Conservation (phyloP, 768 basidiomycete genomes). For the Lyophyllum decastes region DNA sequence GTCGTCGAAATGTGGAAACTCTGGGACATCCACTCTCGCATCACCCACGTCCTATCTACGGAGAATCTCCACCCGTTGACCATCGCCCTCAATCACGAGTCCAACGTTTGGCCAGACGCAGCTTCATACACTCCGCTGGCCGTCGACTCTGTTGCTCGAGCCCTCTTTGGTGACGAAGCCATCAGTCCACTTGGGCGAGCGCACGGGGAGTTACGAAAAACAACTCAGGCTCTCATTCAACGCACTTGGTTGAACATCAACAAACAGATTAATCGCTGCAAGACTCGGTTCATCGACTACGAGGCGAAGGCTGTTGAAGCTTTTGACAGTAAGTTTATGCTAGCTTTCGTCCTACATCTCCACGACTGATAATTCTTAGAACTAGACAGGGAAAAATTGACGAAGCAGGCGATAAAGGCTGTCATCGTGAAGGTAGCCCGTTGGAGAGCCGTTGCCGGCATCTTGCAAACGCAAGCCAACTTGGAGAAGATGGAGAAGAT, state of each 20-base stretch:
- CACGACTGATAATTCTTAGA: slow-evolving; percentile 6
- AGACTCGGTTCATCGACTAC: not conserved
- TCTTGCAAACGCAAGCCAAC: slow-evolving; percentile 1
- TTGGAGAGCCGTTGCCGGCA: slow-evolving; percentile 19
- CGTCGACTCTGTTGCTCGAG: not conserved
- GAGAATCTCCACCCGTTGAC: not conserved
- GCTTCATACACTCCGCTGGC: not conserved
- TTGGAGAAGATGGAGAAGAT: slow-evolving; percentile 14
- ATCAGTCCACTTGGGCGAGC: not conserved
- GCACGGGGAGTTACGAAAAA: not conserved
- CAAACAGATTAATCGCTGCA: not conserved
- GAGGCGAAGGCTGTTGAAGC: not conserved
- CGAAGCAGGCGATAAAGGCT: slow-evolving; percentile 10
- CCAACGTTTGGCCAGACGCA: not conserved
- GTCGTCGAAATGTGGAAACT: not conserved
- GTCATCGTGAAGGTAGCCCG: slow-evolving; percentile 19
- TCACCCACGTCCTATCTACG: not conserved
- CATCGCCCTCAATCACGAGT: not conserved
- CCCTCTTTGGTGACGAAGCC: not conserved
- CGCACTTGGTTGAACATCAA: not conserved
- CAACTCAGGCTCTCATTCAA: not conserved
- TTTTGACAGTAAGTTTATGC: not conserved
- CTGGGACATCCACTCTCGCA: not conserved
- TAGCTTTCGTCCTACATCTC: not conserved
- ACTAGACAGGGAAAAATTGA: slow-evolving; percentile 15